Evolutionary conservation across 2,329 filamentous ascomycete genomes (phyloP).

Genomic region (Phaeosphaeriaceae sp.): DNA sequence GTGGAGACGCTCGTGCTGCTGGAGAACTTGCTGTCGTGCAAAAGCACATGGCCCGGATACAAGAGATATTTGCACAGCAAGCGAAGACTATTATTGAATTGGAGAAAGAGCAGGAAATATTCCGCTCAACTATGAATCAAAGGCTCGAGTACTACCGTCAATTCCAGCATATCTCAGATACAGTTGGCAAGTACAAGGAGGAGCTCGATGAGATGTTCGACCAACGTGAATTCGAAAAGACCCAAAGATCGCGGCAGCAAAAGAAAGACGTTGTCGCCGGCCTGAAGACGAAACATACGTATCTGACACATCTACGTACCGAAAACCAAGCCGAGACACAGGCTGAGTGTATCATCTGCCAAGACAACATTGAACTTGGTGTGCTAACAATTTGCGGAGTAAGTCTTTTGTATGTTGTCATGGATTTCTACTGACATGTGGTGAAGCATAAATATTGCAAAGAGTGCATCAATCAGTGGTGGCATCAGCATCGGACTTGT

Average conservation of each 20-base stretch:
- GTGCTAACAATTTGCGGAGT: conserved; percentile 81
- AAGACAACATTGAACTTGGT: conserved; percentile 77
- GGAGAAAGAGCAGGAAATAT: conserved; percentile 77
- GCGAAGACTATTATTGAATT: conserved; percentile 59
- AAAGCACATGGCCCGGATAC: conserved; percentile 68
- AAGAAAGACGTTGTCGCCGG: conserved; percentile 67
- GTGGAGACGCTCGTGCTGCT: conserved; percentile 63
- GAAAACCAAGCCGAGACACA: conserved; percentile 65
- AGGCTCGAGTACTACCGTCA: conserved; percentile 91
- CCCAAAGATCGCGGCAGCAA: conserved; percentile 58
- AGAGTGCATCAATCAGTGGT: conserved; percentile 85
- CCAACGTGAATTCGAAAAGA: conserved; percentile 52
- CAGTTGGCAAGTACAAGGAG: conserved; percentile 77
- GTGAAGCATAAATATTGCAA: conserved; percentile 75
- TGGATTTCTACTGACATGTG: too few species aligned
- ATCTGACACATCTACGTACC: conserved; percentile 69
- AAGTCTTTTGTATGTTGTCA: too few species aligned
- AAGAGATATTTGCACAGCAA: conserved; percentile 60
- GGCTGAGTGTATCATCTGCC: conserved; percentile 86
- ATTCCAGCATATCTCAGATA: conserved; percentile 89
- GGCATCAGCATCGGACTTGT: conserved; percentile 75
- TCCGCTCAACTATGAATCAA: conserved; percentile 81
- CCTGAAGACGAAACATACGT: conserved; percentile 77
- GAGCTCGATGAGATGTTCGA: conserved; percentile 66
- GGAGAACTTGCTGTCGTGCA: conserved; percentile 73